These are phyloP conservation scores for Fagopyrum tataricum DNA, from an alignment of 148 eudicot genomes.

Conservation along the genomic window DNA sequence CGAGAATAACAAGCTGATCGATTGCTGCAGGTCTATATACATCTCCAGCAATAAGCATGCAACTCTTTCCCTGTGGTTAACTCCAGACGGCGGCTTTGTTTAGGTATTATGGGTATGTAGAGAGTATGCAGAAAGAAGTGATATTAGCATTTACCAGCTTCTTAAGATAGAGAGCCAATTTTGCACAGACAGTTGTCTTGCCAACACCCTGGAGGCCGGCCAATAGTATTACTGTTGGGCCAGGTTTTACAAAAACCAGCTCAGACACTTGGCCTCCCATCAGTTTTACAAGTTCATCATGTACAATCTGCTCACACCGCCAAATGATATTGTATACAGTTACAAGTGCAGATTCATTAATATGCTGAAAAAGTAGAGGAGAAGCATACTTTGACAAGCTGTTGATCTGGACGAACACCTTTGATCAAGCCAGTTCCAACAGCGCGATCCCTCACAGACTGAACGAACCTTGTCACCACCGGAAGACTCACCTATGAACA, in stretches of 20 bases:
- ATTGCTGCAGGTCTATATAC: slow-evolving; percentile 99
- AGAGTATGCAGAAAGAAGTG: background rate
- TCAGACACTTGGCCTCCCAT: slow-evolving; percentile 99
- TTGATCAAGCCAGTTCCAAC: slow-evolving; percentile 79
- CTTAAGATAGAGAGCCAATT: slow-evolving; percentile 85
- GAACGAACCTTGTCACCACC: slow-evolving; percentile 92
- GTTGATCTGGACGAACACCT: slow-evolving; percentile 96
- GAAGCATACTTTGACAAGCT: slow-evolving; percentile 78
- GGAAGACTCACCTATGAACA: slow-evolving; percentile 88
- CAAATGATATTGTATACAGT: background rate
- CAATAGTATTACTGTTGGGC: slow-evolving; percentile 79
- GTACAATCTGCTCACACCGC: slow-evolving; percentile 55
- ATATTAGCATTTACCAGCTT: slow-evolving; percentile 55
- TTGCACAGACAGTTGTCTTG: slow-evolving; percentile 93
- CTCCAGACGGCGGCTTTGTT: background rate
- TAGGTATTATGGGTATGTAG: background rate
- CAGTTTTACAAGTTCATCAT: slow-evolving; percentile 78
- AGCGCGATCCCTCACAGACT: slow-evolving; percentile 82
- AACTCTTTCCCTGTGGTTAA: slow-evolving; percentile 72
- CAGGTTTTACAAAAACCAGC: slow-evolving; percentile 71
- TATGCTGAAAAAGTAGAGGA: background rate
- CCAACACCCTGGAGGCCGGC: slow-evolving; percentile 99
- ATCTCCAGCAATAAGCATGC: slow-evolving; percentile 98
- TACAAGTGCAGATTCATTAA: background rate
- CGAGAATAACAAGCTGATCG: slow-evolving; percentile 85